Conservation (phyloP, 2,329 filamentous ascomycete genomes). For the Pseudopithomyces maydicus region DNA sequence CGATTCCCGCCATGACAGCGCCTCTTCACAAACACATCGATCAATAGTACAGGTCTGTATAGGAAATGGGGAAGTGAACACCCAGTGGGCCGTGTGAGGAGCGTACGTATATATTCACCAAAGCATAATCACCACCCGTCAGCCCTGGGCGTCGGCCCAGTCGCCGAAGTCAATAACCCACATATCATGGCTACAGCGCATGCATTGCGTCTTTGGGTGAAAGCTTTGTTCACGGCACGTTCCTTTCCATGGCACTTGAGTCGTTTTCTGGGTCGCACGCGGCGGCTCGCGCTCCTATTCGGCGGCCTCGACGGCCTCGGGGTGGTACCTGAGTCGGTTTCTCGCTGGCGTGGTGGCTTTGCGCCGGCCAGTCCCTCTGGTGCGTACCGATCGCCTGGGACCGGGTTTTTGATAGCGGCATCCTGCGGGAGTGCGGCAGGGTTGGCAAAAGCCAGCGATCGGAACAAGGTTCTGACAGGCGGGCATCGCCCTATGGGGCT, state of each 20-base stretch:
- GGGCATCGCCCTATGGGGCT: neutral
- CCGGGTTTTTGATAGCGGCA: neutral
- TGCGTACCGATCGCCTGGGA: slow-evolving; percentile 1
- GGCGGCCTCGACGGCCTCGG: neutral
- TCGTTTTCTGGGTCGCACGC: neutral
- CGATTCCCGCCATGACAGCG: neutral
- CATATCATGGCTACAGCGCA: neutral
- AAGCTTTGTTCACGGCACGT: neutral
- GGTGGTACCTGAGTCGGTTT: neutral
- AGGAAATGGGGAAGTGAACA: neutral
- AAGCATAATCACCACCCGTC: neutral
- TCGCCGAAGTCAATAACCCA: neutral
- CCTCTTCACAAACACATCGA: neutral
- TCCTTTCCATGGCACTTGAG: neutral
- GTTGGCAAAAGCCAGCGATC: neutral
- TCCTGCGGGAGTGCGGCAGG: slow-evolving; percentile 3
- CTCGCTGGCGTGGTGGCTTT: neutral
- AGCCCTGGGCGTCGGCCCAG: neutral
- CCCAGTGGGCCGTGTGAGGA: neutral
- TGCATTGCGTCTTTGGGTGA: neutral
- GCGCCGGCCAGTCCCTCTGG: neutral
- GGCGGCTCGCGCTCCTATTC: neutral
- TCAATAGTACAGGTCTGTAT: neutral
- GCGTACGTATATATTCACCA: neutral
- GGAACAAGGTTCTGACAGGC: neutral